These are phyloP conservation scores for Lasiosphaeria ovina DNA, from an alignment of 495 filamentous ascomycete genomes.

Conservation along the genomic window DNA sequence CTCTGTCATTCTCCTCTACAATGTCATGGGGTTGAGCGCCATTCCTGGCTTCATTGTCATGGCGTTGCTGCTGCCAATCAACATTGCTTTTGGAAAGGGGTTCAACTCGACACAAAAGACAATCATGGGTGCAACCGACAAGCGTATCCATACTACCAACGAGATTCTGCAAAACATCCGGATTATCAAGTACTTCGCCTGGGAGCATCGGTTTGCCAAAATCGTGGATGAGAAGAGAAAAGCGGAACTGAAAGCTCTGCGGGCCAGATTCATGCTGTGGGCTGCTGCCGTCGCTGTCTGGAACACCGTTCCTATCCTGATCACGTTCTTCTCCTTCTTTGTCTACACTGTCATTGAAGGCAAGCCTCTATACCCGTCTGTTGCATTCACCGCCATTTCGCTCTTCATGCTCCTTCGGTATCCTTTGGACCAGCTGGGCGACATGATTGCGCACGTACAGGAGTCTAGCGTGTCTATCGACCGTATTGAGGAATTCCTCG, in stretches of 20 bases:
- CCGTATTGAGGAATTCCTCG: constrained; percentile 92
- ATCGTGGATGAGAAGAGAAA: constrained; percentile 85
- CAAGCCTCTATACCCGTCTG: constrained; percentile 84
- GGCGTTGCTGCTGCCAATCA: constrained; percentile 82
- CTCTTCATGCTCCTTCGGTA: constrained; percentile 94
- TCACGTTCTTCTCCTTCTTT: constrained; percentile 94
- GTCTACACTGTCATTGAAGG: constrained; percentile 89
- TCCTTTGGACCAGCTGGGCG: constrained; percentile 92
- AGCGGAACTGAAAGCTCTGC: constrained; percentile 73
- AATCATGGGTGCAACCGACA: constrained; percentile 93
- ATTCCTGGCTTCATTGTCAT: constrained; percentile 94
- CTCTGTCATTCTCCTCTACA: constrained; percentile 70
- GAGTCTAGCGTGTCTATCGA: constrained; percentile 97
- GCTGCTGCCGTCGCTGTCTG: constrained; percentile 87
- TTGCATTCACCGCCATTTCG: constrained; percentile 95
- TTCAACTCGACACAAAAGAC: constrained; percentile 83
- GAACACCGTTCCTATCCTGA: constrained; percentile 93
- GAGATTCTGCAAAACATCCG: constrained; percentile 97
- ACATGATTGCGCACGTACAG: constrained; percentile 98
- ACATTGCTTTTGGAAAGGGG: constrained; percentile 76
- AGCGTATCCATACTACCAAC: constrained; percentile 93
- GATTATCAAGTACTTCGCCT: constrained; percentile 99
- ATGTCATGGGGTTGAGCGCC: constrained; percentile 86
- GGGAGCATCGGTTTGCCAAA: constrained; percentile 88
- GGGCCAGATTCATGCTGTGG: constrained; percentile 86